Evolutionary conservation across 345 rosid genomes (phyloP).

Genomic region (Eucalyptus albens): DNA sequence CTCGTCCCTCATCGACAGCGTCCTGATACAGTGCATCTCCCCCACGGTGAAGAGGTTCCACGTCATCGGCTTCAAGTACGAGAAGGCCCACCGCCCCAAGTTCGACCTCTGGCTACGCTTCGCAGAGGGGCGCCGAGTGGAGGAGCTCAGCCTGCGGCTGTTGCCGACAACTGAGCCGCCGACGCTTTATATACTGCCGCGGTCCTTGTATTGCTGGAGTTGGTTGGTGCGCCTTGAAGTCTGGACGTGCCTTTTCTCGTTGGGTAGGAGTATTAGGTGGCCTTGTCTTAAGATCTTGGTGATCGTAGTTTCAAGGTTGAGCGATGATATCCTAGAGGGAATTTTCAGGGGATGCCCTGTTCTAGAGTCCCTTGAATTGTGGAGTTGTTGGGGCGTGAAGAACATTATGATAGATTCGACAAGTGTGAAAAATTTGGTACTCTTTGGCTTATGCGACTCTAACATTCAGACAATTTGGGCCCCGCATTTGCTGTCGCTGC

Average conservation of each 20-base stretch:
- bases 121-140: not conserved
- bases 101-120: not conserved
- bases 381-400: not conserved
- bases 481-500: not conserved
- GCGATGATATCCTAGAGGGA: not conserved
- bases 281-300: not conserved
- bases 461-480: not conserved
- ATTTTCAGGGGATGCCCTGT: not conserved
- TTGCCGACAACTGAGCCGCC: no score
- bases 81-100: not conserved
- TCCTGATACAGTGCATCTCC: no score
- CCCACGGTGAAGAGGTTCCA: no score
- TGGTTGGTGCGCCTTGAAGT: not conserved
- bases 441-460: fast-evolving
- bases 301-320: not conserved
- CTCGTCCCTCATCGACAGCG: no score
- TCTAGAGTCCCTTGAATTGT: not conserved
- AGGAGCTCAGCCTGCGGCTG: not conserved
- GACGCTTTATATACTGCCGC: no score
- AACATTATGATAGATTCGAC: not conserved
- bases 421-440: not conserved
- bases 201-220: no score
- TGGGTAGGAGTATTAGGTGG: not conserved
- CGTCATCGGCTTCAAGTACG: not conserved
- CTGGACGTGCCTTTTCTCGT: not conserved